These are phyloP conservation scores for Piromyces sp. DNA, from an alignment of 192 early-diverging fungal species.

Conservation along the genomic window DNA sequence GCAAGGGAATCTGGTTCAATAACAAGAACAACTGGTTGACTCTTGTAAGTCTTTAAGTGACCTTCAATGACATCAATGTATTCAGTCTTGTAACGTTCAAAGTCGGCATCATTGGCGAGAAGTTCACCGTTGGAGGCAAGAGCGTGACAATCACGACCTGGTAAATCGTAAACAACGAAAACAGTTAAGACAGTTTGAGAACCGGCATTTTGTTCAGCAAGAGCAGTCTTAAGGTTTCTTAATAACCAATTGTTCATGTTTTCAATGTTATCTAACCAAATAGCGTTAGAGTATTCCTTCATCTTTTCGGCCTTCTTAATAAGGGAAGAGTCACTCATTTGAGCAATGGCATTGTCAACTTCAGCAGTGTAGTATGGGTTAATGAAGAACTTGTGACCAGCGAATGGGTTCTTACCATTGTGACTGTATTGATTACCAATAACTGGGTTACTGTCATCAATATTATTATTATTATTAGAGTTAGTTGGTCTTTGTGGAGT, in stretches of 20 bases:
- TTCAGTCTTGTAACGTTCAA: constrained; percentile 15
- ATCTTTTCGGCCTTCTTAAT: not conserved
- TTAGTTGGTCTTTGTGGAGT: no score
- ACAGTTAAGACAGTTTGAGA: not conserved
- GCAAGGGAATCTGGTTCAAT: constrained; percentile 24
- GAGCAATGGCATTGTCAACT: not conserved
- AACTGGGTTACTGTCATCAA: no score
- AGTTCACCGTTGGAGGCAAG: constrained; percentile 23
- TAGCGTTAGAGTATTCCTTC: not conserved
- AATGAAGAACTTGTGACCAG: not conserved
- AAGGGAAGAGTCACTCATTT: not conserved
- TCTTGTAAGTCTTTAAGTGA: constrained; percentile 1
- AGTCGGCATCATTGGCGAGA: constrained; percentile 1
- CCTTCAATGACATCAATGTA: constrained; percentile 19
- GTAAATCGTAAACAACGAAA: constrained; percentile 29
- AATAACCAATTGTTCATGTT: not conserved
- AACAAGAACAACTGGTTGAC: constrained; percentile 12
- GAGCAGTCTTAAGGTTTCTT: not conserved
- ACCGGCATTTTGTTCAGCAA: not conserved
- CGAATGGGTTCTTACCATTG: not conserved
- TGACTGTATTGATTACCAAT: not conserved
- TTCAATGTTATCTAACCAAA: not conserved
- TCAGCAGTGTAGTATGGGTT: not conserved
- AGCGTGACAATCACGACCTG: constrained; percentile 23
- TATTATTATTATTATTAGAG: no score